Conservation (phyloP, 352 stramenopile species). For the Blastocystis hominis region DNA sequence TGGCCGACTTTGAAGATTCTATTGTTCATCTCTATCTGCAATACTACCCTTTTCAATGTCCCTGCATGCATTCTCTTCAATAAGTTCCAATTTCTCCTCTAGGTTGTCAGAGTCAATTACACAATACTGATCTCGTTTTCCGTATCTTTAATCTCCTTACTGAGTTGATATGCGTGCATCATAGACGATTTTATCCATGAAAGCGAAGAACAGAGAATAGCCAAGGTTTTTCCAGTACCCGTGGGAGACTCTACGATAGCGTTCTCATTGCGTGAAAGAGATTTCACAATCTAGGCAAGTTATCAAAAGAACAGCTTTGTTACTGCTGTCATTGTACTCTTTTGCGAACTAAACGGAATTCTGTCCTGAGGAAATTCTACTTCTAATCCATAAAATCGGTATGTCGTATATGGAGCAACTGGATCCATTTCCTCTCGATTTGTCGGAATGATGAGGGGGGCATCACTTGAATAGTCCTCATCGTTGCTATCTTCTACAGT, state of each 20-base stretch:
- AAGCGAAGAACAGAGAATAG: conserved; percentile 75
- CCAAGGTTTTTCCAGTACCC: conserved; percentile 82
- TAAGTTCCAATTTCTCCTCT: no score
- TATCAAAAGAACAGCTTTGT: background rate
- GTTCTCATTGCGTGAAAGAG: conserved; percentile 68
- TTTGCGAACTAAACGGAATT: conserved; percentile 25
- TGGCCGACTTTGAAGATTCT: no score
- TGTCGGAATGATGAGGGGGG: background rate
- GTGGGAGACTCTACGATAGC: conserved; percentile 86
- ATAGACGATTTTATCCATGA: conserved; percentile 65
- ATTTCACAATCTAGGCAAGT: conserved; percentile 20
- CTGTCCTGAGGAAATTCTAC: conserved; percentile 18
- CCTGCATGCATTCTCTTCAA: no score
- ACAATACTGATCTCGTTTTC: background rate
- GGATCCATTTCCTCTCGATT: background rate
- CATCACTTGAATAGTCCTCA: background rate
- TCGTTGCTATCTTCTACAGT: background rate
- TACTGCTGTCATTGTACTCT: conserved; percentile 27
- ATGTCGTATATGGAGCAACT: background rate
- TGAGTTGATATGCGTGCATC: conserved; percentile 1
- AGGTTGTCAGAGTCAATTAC: no score
- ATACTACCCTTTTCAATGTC: no score
- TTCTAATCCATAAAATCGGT: background rate
- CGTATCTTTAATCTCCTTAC: background rate
- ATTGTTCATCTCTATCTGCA: no score